Base-by-base conservation (phyloP, 345 rosid genomes). In the Hibiscus trionum region DNA sequence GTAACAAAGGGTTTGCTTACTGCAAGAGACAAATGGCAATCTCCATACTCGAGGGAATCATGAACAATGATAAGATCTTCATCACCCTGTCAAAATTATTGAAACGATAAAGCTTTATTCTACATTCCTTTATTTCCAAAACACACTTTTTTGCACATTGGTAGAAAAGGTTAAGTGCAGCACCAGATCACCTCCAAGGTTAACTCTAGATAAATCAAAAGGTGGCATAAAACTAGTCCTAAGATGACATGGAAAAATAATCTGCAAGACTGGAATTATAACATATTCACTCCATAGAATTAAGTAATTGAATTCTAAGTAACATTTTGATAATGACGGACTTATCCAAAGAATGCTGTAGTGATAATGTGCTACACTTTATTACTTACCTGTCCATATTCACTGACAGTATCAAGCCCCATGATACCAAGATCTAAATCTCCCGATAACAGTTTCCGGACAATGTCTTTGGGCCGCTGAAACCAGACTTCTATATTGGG, bases 401-500 rank as follows among this genome's bases (percentile, higher is more conserved):
- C 99, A 71, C 82, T 83, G 76, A 92, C 82, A 21, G 87, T 95
- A 81, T 95, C 99, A 56, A 89, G 84, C 50, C 98, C 98, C 66
- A 92, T 93, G 66, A 95, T 88, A 68, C 99, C 99, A 65, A 95
- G 86, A 83, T 95, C 99, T 63, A 92, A 79, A 85, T 95, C 98
- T 75, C 99, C 98, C 0, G 98, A 90, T 29, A 87, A 73, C 80
- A 92, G 73, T 80, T 95, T 92, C 67, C 89, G 80, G 14, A 95
- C 96, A 76, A 95, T 89, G 73, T 95, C 98, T 78, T 90, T 95
- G 67, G 97, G 99, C 71, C 98, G 89, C 80, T 95, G 99, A 83
- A 89, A 89, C 99, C 99, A 95, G 21, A 95, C 97, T 79, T 89
- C 93, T 78, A 93, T 49, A 72, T 88, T 88, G 64, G 98, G 76